phyloP scores from a whole-genome alignment of 257 asterid species.

The Primulina huaijiensis region DNA sequence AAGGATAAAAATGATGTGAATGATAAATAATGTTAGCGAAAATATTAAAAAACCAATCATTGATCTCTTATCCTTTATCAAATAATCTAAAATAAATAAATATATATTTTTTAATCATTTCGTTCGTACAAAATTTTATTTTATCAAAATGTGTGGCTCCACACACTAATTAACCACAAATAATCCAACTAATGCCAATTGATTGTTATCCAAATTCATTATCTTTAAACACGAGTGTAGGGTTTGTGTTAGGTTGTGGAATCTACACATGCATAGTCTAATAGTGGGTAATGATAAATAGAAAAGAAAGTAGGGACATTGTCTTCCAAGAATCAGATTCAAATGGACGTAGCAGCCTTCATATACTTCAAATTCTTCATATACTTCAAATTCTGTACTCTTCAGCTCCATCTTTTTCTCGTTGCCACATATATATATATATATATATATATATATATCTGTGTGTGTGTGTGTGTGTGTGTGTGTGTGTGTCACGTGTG shows the following conservation, averaged over 20 bases:
- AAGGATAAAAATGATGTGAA: neutral
- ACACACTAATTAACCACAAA: too few species aligned
- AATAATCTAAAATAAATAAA: too few species aligned
- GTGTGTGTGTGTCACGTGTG: too few species aligned
- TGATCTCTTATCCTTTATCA: neutral
- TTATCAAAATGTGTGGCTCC: too few species aligned
- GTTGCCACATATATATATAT: neutral
- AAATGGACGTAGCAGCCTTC: neutral
- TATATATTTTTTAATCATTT: too few species aligned
- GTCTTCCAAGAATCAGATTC: neutral
- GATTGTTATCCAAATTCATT: neutral
- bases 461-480: too few species aligned
- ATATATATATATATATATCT: too few species aligned
- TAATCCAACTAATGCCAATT: neutral
- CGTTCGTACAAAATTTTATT: too few species aligned
- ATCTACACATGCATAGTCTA: neutral
- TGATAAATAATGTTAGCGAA: too few species aligned
- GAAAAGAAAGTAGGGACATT: neutral
- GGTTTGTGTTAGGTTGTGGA: neutral
- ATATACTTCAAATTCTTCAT: neutral
- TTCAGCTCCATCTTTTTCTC: neutral
- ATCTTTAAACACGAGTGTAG: neutral
- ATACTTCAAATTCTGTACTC: neutral
- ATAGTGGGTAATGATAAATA: neutral
- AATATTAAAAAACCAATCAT: too few species aligned